Conservation (phyloP, 2,329 filamentous ascomycete species). For the Podosphaera fusca region DNA sequence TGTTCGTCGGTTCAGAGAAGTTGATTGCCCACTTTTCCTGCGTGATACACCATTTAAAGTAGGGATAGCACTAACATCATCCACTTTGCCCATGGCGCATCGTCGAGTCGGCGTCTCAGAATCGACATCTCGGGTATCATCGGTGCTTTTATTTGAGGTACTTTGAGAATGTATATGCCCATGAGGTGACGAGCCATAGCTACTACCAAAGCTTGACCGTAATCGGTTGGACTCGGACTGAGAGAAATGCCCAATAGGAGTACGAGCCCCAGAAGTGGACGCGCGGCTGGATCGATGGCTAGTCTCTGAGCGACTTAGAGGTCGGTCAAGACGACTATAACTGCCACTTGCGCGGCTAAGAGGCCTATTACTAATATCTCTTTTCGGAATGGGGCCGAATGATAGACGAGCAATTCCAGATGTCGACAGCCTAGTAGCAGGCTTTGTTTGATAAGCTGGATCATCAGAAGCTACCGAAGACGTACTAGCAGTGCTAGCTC, state of each 20-base stretch:
- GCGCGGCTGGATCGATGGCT: slow-evolving; percentile 14
- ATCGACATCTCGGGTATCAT: slow-evolving; percentile 12
- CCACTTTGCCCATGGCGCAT: slow-evolving; percentile 20
- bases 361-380: slow-evolving; percentile 15
- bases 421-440: slow-evolving; percentile 34
- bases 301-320: slow-evolving; percentile 13
- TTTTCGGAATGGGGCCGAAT: slow-evolving; percentile 36
- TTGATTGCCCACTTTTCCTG: slow-evolving; percentile 23
- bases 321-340: slow-evolving; percentile 14
- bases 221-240: slow-evolving; percentile 14
- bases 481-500: slow-evolving; percentile 21
- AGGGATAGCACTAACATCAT: slow-evolving; percentile 25
- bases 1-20: slow-evolving; percentile 9
- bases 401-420: slow-evolving; percentile 40
- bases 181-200: slow-evolving; percentile 9
- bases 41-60: slow-evolving; percentile 23
- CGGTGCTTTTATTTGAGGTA: slow-evolving; percentile 14
- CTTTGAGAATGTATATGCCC: slow-evolving; percentile 17
- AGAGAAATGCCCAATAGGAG: slow-evolving; percentile 16
- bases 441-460: slow-evolving; percentile 19
- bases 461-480: slow-evolving; percentile 12
- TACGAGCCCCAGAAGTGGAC: slow-evolving; percentile 15
- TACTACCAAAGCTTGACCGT: slow-evolving; percentile 15
- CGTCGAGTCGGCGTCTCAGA: slow-evolving; percentile 23
- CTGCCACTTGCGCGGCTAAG: slow-evolving; percentile 14